phyloP scores from a whole-genome alignment of 345 rosid genomes.

The Syzygium oleosum region DNA sequence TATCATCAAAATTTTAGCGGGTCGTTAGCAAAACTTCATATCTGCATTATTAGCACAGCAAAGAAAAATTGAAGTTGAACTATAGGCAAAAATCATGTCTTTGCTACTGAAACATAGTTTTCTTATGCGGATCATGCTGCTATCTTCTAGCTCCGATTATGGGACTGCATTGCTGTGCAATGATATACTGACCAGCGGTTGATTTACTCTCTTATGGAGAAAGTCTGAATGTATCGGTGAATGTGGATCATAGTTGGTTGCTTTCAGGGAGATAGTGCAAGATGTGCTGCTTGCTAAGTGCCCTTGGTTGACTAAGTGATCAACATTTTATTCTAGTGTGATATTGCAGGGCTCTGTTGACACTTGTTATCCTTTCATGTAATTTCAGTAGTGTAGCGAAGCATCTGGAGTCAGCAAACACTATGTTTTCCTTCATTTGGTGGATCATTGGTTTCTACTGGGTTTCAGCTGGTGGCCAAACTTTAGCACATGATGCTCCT shows the following conservation, averaged over 20 bases:
- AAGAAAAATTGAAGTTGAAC: not conserved
- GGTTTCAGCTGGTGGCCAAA: slow-evolving; percentile 91
- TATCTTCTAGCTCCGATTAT: not conserved
- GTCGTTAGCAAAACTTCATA: not conserved
- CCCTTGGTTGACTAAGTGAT: not conserved
- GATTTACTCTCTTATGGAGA: not conserved
- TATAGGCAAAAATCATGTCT: not conserved
- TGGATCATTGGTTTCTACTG: slow-evolving; percentile 99
- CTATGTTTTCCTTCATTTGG: slow-evolving; percentile 98
- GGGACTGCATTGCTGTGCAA: not conserved
- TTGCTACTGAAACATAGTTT: not conserved
- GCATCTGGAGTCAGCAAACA: slow-evolving; percentile 93
- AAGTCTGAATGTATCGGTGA: not conserved
- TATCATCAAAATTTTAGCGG: not conserved
- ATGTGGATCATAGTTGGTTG: not conserved
- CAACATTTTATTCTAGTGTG: not conserved
- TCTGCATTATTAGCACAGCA: not conserved
- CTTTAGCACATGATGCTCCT: slow-evolving; percentile 55
- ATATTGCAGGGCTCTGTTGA: not conserved
- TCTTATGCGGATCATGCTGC: not conserved
- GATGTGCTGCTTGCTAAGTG: not conserved
- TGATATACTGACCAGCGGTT: not conserved
- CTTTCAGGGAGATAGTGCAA: not conserved
- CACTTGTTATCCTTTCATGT: not conserved
- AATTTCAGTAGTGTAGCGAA: slow-evolving; percentile 53